A percentile compares a stretch with the other conserved stretches of the same genome.
Conservation (phyloP, 2,329 filamentous ascomycete genomes). For the Endoconidiophora laricicola region DNA sequence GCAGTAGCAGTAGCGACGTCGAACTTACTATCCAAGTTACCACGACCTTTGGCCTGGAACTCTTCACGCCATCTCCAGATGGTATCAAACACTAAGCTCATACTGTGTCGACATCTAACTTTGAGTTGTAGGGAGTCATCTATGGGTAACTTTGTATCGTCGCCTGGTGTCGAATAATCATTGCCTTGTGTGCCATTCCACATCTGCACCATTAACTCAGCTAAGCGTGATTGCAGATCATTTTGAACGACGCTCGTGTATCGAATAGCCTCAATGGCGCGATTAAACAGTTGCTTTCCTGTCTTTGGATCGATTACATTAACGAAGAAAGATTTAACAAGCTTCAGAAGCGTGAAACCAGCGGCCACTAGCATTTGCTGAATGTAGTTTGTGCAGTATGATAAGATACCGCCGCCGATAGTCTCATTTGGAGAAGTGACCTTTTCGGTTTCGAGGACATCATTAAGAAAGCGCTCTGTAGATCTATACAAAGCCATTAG, state of each 20-base stretch:
- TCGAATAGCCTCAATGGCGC: conserved; percentile 52
- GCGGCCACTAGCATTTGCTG: conserved; percentile 76
- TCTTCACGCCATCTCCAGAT: conserved; percentile 78
- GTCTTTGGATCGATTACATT: conserved; percentile 53
- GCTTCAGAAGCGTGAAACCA: conserved; percentile 59
- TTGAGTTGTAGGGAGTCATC: conserved; percentile 64
- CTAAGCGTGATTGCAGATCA: conserved; percentile 62
- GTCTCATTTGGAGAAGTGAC: conserved; percentile 29
- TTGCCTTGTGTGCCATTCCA: conserved; percentile 52
- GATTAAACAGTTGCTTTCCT: conserved; percentile 52
- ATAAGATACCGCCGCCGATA: conserved; percentile 37
- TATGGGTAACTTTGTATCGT: conserved; percentile 32
- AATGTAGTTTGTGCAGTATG: conserved; percentile 58
- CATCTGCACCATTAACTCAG: conserved; percentile 75
- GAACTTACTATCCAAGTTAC: conserved; percentile 51
- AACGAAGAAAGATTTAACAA: conserved; percentile 62
- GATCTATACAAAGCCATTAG: conserved; percentile 61
- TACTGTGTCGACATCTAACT: conserved; percentile 69
- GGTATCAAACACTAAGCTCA: conserved; percentile 71
- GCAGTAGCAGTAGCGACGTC: background rate
- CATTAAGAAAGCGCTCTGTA: conserved; percentile 51
- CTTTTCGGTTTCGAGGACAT: conserved; percentile 39
- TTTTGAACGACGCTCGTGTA: conserved; percentile 61
- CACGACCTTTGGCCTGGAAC: conserved; percentile 54
- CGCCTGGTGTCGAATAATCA: conserved; percentile 31